Percentiles rank a stretch among this genome's conserved stretches.
These are phyloP conservation scores for Fusarium sp. DNA, from an alignment of 2,329 filamentous ascomycete species.

Conservation along the genomic window DNA sequence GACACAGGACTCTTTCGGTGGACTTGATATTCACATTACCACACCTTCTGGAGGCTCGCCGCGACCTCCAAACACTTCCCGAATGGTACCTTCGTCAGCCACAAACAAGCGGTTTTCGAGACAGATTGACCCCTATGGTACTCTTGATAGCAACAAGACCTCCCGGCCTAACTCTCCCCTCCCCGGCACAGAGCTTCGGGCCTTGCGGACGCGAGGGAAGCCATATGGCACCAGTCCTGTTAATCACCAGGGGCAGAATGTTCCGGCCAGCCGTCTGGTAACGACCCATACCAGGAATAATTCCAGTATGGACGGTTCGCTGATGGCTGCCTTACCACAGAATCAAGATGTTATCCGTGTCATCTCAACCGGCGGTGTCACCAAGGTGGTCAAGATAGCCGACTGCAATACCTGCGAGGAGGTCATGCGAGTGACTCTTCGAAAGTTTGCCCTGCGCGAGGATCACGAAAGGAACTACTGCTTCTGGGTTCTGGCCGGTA, in stretches of 20 bases:
- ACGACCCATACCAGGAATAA: slow-evolving; percentile 82
- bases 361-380: slow-evolving; percentile 91
- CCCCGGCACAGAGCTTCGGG: slow-evolving; percentile 66
- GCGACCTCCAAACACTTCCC: slow-evolving; percentile 73
- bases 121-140: slow-evolving; percentile 67
- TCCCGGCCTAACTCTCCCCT: slow-evolving; percentile 82
- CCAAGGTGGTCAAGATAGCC: slow-evolving; percentile 94
- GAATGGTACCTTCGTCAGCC: slow-evolving; percentile 57
- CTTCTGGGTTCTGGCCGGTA: slow-evolving; percentile 92
- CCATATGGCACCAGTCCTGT: slow-evolving; percentile 35
- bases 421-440: slow-evolving; percentile 89
- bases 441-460: slow-evolving; percentile 90
- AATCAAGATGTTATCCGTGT: slow-evolving; percentile 93
- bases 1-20: slow-evolving; percentile 84
- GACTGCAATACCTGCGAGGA: slow-evolving; percentile 94
- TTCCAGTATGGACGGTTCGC: slow-evolving; percentile 87
- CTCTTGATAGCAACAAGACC: slow-evolving; percentile 65
- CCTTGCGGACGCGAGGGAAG: slow-evolving; percentile 69
- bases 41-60: slow-evolving; percentile 58
- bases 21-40: slow-evolving; percentile 76
- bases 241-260: slow-evolving; percentile 56
- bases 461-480: slow-evolving; percentile 96
- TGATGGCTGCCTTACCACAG: slow-evolving; percentile 87
- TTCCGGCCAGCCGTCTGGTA: slow-evolving; percentile 74
- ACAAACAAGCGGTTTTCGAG: slow-evolving; percentile 76